Conservation (phyloP, 371 early-diverging fungal genomes). For the Apophysomyces ossiformis region DNA sequence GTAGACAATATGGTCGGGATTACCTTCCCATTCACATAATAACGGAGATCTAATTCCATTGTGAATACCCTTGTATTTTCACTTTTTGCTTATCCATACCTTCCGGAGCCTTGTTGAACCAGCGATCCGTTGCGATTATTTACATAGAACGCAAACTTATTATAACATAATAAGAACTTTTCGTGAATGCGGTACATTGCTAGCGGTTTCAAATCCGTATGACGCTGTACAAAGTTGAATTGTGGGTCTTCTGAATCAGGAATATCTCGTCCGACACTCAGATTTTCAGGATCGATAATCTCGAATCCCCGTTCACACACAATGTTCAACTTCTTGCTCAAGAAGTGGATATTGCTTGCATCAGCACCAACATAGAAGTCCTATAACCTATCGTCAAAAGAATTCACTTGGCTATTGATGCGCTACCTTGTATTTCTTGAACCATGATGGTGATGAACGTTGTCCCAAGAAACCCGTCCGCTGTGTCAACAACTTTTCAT, state of each 20-base stretch:
- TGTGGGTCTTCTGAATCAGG: slow-evolving; percentile 81
- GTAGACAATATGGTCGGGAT: slow-evolving; percentile 68
- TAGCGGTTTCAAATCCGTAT: slow-evolving; percentile 77
- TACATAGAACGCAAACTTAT: slow-evolving; percentile 92
- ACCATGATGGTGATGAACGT: slow-evolving; percentile 49
- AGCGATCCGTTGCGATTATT: slow-evolving; percentile 67
- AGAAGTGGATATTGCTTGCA: slow-evolving; percentile 73
- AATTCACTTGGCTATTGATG: background rate
- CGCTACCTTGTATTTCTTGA: slow-evolving; percentile 43
- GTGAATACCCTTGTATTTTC: slow-evolving; percentile 2
- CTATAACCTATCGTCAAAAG: slow-evolving; percentile 24
- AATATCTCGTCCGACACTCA: slow-evolving; percentile 62
- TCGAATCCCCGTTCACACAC: slow-evolving; percentile 87
- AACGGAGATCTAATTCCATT: slow-evolving; percentile 30
- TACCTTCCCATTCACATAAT: slow-evolving; percentile 62
- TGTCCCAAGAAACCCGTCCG: slow-evolving; percentile 46
- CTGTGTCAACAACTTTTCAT: slow-evolving; percentile 36
- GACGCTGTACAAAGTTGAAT: slow-evolving; percentile 82
- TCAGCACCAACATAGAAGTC: slow-evolving; percentile 88
- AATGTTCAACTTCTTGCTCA: slow-evolving; percentile 78
- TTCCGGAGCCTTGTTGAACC: slow-evolving; percentile 42
- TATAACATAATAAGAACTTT: slow-evolving; percentile 85
- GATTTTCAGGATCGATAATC: slow-evolving; percentile 79
- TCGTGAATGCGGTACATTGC: slow-evolving; percentile 83
- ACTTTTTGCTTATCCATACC: slow-evolving; percentile 29